A percentile compares a stretch with the other conserved stretches of the same genome.
These are phyloP conservation scores for Chlorella sp. DNA, from an alignment of 139 green algal species.

Conservation along the genomic window DNA sequence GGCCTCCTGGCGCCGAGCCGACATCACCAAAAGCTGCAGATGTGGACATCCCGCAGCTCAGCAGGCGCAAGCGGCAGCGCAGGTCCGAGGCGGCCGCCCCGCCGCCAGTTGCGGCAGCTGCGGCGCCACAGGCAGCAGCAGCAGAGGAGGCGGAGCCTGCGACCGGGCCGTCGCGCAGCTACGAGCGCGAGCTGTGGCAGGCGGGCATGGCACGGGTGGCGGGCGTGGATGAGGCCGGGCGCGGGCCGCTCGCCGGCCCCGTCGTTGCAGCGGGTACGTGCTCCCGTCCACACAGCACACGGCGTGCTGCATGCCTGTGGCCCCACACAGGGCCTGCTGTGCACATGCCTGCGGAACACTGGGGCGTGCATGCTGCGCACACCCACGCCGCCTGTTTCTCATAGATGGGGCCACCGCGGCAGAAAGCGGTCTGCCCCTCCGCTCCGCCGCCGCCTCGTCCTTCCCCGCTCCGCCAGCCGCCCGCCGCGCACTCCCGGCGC, in stretches of 20 bases:
- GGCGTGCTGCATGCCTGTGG: neutral
- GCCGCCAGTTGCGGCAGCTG: neutral
- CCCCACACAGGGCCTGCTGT: neutral
- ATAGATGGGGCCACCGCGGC: too few species aligned
- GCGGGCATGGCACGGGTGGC: slow-evolving; percentile 53
- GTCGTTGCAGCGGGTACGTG: too few species aligned
- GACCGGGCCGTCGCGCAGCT: slow-evolving; percentile 2
- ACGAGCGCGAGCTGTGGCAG: slow-evolving; percentile 54
- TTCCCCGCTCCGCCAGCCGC: too few species aligned
- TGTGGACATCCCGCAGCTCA: too few species aligned
- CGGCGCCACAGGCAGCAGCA: neutral
- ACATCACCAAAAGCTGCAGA: too few species aligned
- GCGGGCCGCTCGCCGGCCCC: slow-evolving; percentile 89
- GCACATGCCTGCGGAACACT: neutral
- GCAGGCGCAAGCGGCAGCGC: slow-evolving; percentile 19
- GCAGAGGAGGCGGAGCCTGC: neutral
- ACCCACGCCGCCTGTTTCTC: too few species aligned
- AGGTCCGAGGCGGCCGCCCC: neutral
- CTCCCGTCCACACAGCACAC: too few species aligned
- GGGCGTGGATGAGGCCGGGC: slow-evolving; percentile 89
- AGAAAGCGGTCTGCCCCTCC: too few species aligned
- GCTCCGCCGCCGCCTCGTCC: too few species aligned
- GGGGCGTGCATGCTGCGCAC: too few species aligned
- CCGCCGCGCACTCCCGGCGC: too few species aligned
- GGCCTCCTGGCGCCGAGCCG: too few species aligned